A percentile compares a stretch with the other conserved stretches of the same genome.
Evolutionary conservation across 78 protist genomes (phyloP).

Genomic region (Mastigamoeba balamuthi): DNA sequence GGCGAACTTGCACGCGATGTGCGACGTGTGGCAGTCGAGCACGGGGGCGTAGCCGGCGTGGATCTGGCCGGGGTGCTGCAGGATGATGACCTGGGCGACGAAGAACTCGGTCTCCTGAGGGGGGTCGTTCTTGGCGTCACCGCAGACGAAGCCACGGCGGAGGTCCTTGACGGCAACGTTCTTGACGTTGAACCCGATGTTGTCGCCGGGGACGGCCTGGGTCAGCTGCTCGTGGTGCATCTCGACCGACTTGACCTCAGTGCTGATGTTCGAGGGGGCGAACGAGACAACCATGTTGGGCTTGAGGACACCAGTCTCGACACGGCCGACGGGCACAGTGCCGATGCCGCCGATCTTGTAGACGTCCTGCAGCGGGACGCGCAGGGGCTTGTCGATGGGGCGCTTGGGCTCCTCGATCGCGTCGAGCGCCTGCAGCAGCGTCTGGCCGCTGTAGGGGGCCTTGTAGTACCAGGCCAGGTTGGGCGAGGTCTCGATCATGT

Average conservation of each 20-base stretch:
- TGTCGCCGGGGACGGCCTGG: slow-evolving; percentile 92
- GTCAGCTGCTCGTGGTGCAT: slow-evolving; percentile 92
- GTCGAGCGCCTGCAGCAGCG: slow-evolving; percentile 80
- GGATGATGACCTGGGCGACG: slow-evolving; percentile 91
- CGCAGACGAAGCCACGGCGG: slow-evolving; percentile 86
- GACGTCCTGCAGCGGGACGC: slow-evolving; percentile 95
- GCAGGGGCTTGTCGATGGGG: slow-evolving; percentile 93
- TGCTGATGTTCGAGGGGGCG: slow-evolving; percentile 81
- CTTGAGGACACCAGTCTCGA: slow-evolving; percentile 89
- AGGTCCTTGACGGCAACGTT: slow-evolving; percentile 83
- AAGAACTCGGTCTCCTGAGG: slow-evolving; percentile 66
- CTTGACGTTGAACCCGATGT: slow-evolving; percentile 97
- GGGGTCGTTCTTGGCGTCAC: slow-evolving; percentile 81
- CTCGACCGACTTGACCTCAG: slow-evolving; percentile 93
- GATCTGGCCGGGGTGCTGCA: slow-evolving; percentile 95
- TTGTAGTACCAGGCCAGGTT: slow-evolving; percentile 92
- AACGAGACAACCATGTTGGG: slow-evolving; percentile 85
- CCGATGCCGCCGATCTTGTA: slow-evolving; percentile 98
- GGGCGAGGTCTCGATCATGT: slow-evolving; percentile 79
- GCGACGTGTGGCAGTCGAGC: slow-evolving; percentile 96
- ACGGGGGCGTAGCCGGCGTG: slow-evolving; percentile 89
- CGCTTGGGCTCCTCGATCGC: slow-evolving; percentile 72
- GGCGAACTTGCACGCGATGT: slow-evolving; percentile 89
- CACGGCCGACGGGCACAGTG: slow-evolving; percentile 93
- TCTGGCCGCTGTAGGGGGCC: slow-evolving; percentile 82